A percentile compares a stretch with the other conserved stretches of the same genome.
These are phyloP conservation scores for Plasmopara halstedii DNA, from an alignment of 352 stramenopile genomes.

Conservation along the genomic window DNA sequence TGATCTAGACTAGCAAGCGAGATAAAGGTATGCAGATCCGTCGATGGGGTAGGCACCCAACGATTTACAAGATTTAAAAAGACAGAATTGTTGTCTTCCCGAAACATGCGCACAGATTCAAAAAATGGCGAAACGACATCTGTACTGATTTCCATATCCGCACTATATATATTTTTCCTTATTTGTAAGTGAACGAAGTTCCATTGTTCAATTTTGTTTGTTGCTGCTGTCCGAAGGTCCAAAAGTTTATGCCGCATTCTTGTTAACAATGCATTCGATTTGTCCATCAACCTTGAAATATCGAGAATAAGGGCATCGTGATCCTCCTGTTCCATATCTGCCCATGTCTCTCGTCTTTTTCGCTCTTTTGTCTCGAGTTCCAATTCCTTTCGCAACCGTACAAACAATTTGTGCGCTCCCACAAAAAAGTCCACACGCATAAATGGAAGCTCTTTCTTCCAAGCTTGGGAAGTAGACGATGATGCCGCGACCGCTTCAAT, in stretches of 20 bases:
- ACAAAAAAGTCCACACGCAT: slow-evolving; percentile 38
- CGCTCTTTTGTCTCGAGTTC: slow-evolving; percentile 20
- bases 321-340: slow-evolving; percentile 26
- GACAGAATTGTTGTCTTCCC: slow-evolving; percentile 7
- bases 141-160: neutral
- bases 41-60: slow-evolving; percentile 3
- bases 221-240: slow-evolving; percentile 5
- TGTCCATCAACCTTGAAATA: slow-evolving; percentile 3
- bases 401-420: slow-evolving; percentile 32
- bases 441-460: slow-evolving; percentile 13
- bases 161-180: neutral
- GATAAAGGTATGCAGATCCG: slow-evolving; percentile 9
- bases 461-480: neutral
- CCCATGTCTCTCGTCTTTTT: slow-evolving; percentile 10
- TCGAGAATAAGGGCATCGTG: slow-evolving; percentile 11
- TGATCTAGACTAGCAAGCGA: neutral
- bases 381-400: slow-evolving; percentile 28
- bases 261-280: slow-evolving; percentile 1
- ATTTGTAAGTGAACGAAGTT: slow-evolving; percentile 10
- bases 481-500: slow-evolving; percentile 4
- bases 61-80: slow-evolving; percentile 11
- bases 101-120: slow-evolving; percentile 1
- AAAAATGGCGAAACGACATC: neutral
- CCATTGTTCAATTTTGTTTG: slow-evolving; percentile 12
- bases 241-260: slow-evolving; percentile 3